Conservation (phyloP, 163 green algal genomes). For the Coccomyxa subellipsoidea region DNA sequence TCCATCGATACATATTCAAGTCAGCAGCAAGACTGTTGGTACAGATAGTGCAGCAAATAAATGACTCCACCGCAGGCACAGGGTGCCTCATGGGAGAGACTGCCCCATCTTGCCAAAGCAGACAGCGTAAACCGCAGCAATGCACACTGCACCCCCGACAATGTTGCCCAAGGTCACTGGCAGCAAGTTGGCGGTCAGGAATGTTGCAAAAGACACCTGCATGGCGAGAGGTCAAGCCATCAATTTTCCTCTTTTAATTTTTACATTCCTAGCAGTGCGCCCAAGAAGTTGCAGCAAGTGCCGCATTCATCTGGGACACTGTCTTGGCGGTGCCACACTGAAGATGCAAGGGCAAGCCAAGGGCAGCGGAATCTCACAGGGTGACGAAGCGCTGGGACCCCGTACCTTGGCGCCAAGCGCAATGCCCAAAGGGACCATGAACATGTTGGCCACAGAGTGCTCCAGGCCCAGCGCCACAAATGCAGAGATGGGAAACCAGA, state of each 20-base stretch:
- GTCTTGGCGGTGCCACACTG: too few species aligned
- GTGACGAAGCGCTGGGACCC: too few species aligned
- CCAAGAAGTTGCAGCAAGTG: too few species aligned
- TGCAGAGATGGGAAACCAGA: slow-evolving; percentile 70
- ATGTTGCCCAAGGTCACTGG: slow-evolving; percentile 78
- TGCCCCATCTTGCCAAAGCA: slow-evolving; percentile 31
- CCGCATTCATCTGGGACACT: too few species aligned
- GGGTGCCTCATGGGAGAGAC: not conserved
- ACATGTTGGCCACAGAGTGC: slow-evolving; percentile 76
- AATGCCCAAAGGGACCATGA: slow-evolving; percentile 71
- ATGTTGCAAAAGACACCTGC: slow-evolving; percentile 38
- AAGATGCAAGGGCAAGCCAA: too few species aligned
- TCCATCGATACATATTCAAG: not conserved
- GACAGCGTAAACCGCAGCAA: slow-evolving; percentile 47
- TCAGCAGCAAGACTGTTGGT: too few species aligned
- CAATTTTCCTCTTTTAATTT: too few species aligned
- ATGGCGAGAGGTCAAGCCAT: not conserved
- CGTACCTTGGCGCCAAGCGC: slow-evolving; percentile 41
- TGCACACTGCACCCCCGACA: slow-evolving; percentile 56
- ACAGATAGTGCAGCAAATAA: too few species aligned
- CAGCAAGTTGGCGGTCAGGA: slow-evolving; percentile 58
- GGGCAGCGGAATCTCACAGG: too few species aligned
- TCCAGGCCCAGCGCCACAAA: slow-evolving; percentile 73
- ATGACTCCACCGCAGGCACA: too few species aligned
- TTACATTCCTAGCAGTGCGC: too few species aligned